A percentile compares a stretch with the other conserved stretches of the same genome.
These are phyloP conservation scores for Pseudozyma flocculosa DNA, from an alignment of 1,284 basidiomycete genomes.

Conservation along the genomic window DNA sequence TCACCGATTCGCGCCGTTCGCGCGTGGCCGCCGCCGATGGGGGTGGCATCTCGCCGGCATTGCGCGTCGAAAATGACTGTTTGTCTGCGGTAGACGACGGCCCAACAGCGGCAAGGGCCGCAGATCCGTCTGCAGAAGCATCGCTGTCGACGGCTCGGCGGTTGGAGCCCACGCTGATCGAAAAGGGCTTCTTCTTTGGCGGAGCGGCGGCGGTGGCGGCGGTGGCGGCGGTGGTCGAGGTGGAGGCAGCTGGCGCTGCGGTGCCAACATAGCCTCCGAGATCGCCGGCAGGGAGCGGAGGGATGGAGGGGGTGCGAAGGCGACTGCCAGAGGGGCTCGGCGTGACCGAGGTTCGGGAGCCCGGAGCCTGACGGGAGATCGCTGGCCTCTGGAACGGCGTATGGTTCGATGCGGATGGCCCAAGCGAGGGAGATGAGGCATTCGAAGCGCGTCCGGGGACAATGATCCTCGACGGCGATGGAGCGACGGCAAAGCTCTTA, in stretches of 20 bases:
- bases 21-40: neutral
- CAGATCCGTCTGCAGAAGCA: too few species aligned
- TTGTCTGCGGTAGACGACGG: neutral
- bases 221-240: neutral
- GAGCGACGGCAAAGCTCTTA: constrained; percentile 33
- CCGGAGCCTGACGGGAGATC: constrained; percentile 24
- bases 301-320: neutral
- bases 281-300: neutral
- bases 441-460: neutral
- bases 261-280: neutral
- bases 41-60: neutral
- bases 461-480: constrained; percentile 10
- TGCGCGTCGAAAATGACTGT: neutral
- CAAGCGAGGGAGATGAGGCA: neutral
- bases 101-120: too few species aligned
- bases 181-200: neutral
- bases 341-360: constrained; percentile 24
- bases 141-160: neutral
- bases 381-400: constrained; percentile 20
- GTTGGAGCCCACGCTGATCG: neutral
- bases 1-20: too few species aligned
- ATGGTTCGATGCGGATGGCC: too few species aligned
- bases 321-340: constrained; percentile 1
- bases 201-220: neutral
- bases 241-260: neutral